phyloP scores from a whole-genome alignment of 148 eudicot genomes.

The Camellia lanceoleosa region DNA sequence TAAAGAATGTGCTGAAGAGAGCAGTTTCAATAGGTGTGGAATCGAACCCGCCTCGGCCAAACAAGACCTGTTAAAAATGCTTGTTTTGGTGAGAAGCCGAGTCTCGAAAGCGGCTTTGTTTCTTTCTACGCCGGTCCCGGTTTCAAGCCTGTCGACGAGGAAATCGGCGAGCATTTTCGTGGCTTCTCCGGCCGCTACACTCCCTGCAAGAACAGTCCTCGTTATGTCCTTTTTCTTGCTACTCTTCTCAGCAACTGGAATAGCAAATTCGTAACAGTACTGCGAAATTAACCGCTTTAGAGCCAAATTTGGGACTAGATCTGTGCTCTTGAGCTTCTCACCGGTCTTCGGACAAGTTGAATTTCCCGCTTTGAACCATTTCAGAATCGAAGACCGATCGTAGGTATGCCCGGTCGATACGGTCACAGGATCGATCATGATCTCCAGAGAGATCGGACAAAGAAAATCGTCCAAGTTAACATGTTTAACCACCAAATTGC shows the following conservation, averaged over 20 bases:
- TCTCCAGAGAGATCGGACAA: slow-evolving; percentile 84
- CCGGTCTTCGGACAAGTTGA: slow-evolving; percentile 78
- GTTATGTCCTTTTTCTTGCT: slow-evolving; percentile 16
- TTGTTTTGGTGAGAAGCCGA: slow-evolving; percentile 64
- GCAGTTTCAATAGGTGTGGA: slow-evolving; percentile 51
- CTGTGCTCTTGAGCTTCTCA: slow-evolving; percentile 38
- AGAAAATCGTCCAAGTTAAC: slow-evolving; percentile 66
- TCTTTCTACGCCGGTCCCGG: slow-evolving; percentile 42
- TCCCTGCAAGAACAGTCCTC: slow-evolving; percentile 20
- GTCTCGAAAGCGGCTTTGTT: slow-evolving; percentile 67
- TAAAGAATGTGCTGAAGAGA: slow-evolving; percentile 36
- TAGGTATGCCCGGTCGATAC: slow-evolving; percentile 79
- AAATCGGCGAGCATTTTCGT: slow-evolving; percentile 45
- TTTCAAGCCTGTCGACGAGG: slow-evolving; percentile 44
- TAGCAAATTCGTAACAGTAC: slow-evolving; percentile 45
- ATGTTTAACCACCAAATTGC: slow-evolving; percentile 9
- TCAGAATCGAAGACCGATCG: slow-evolving; percentile 59
- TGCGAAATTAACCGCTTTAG: slow-evolving; percentile 47
- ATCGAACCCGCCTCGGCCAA: slow-evolving; percentile 66
- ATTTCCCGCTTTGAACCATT: slow-evolving; percentile 74
- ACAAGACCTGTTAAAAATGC: slow-evolving; percentile 64
- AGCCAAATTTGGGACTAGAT: slow-evolving; percentile 64
- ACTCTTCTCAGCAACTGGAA: slow-evolving; percentile 23
- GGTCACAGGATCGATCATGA: slow-evolving; percentile 82
- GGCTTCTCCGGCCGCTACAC: slow-evolving; percentile 49